Base-by-base conservation (phyloP, 78 protist genomes). In the Dictyostelium firmibasis region DNA sequence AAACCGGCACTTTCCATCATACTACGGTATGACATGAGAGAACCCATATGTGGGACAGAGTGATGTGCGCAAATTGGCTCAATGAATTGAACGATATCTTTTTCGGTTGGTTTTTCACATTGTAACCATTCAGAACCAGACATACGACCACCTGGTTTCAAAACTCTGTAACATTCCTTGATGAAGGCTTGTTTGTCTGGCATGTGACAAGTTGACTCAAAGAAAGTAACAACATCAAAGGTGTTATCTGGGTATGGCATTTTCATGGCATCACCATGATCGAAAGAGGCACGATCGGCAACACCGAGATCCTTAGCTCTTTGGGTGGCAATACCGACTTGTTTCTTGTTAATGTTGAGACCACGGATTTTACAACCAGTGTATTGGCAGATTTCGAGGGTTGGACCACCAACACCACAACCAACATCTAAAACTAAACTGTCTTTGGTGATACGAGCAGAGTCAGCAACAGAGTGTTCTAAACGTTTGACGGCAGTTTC, bases 321-420 rank as follows among this genome's bases (percentile, higher is more conserved):
- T 36, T 88, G 75, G 29, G 86, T 76, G 41, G 86, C 85, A 43
- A 88, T 78, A 60, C 86, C 93, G 27, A 88, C 93, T 88, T 88
- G 93, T 70, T 88, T 88, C 47, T 88, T 88, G 81, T 88, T 88
- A 69, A 88, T 78, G 70, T 88, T 88, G 31, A 88, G 93, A 88
- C 93, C 93, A 64, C 85, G 81, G 13, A 88, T 88, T 31, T 38
- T 43, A 13, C 93, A 88, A 43, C 93, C 93, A 79, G 93, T 88
- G 93, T 88, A 88, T 76, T 88, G 64, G 35, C 81, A 57, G 70
- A 88, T 88, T 67, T 88, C 93, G 29, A 88, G 70, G 25, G 93
- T 88, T 76, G 93, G 93, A 35, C 93, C 93, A 88, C 93, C 93
- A 67, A 88, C 93, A 88, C 93, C 93, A 79, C 93, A 88, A 88